A percentile compares a stretch with the other conserved stretches of the same genome.
Evolutionary conservation across 106 monocot species (phyloP).

Genomic region (Posidonia australis): DNA sequence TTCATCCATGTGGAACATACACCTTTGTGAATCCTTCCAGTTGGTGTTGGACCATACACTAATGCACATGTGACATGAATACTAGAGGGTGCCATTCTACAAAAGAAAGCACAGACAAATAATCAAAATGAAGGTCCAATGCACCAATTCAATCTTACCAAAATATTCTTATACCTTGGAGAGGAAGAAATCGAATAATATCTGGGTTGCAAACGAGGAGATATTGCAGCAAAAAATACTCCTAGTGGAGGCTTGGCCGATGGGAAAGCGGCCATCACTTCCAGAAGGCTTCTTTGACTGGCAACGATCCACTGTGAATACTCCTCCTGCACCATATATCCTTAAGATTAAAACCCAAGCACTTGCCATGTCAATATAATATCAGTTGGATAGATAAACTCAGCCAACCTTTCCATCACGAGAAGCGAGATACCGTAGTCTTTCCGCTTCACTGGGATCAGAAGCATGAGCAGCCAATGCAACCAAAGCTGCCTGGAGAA

Average conservation of each 20-base stretch:
- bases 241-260: conserved; percentile 64
- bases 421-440: conserved; percentile 51
- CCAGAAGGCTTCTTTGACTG: conserved; percentile 67
- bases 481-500: conserved; percentile 52
- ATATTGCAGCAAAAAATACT: conserved; percentile 70
- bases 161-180: conserved; percentile 27
- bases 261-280: conserved; percentile 64
- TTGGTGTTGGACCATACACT: conserved; percentile 73
- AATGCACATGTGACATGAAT: conserved; percentile 97
- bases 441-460: conserved; percentile 64
- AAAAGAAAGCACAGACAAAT: conserved; percentile 3
- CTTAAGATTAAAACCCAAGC: neutral
- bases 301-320: conserved; percentile 68
- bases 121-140: neutral
- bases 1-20: conserved; percentile 99
- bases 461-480: conserved; percentile 77
- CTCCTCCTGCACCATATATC: conserved; percentile 41
- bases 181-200: conserved; percentile 84
- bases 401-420: conserved; percentile 70
- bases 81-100: conserved; percentile 58
- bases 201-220: conserved; percentile 63
- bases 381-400: neutral
- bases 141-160: neutral
- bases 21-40: conserved; percentile 90
- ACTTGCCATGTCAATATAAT: neutral